Conservation (phyloP, 495 filamentous ascomycete genomes). For the Lepraria neglecta region DNA sequence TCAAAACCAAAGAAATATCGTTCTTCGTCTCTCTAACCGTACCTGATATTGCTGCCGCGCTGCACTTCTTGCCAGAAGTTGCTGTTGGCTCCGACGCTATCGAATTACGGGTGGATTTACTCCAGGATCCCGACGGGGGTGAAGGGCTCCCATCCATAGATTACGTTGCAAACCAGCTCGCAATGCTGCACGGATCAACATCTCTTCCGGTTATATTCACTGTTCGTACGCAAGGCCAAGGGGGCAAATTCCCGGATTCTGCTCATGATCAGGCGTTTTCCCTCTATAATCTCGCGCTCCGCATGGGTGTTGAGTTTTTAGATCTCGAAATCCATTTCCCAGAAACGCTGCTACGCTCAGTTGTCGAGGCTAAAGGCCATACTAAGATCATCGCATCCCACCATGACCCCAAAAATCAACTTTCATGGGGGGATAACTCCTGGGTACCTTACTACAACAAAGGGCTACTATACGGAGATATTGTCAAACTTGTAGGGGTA, state of each 20-base stretch:
- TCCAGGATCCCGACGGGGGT: conserved; percentile 61
- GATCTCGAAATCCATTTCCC: conserved; percentile 91
- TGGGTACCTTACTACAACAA: conserved; percentile 85
- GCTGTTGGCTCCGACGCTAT: conserved; percentile 87
- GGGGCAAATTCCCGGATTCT: conserved; percentile 79
- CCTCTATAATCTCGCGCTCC: conserved; percentile 71
- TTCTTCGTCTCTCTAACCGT: conserved; percentile 92
- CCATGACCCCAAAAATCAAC: conserved; percentile 71
- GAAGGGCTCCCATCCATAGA: conserved; percentile 59
- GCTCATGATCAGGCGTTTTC: conserved; percentile 59
- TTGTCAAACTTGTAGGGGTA: conserved; percentile 90
- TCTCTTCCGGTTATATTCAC: conserved; percentile 91
- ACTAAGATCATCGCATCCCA: conserved; percentile 90
- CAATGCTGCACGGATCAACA: conserved; percentile 67
- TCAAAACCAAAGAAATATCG: conserved; percentile 66
- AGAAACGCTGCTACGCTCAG: conserved; percentile 57
- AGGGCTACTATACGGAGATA: conserved; percentile 77
- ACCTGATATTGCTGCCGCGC: conserved; percentile 58
- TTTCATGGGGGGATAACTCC: conserved; percentile 83
- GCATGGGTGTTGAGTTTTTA: conserved; percentile 82
- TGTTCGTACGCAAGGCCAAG: conserved; percentile 76
- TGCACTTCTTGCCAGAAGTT: conserved; percentile 61
- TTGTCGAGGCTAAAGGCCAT: conserved; percentile 61
- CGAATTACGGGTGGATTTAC: conserved; percentile 86
- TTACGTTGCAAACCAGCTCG: conserved; percentile 74